A percentile compares a stretch with the other conserved stretches of the same genome.
Evolutionary conservation across 345 rosid genomes (phyloP).

Genomic region (Salix viminalis): DNA sequence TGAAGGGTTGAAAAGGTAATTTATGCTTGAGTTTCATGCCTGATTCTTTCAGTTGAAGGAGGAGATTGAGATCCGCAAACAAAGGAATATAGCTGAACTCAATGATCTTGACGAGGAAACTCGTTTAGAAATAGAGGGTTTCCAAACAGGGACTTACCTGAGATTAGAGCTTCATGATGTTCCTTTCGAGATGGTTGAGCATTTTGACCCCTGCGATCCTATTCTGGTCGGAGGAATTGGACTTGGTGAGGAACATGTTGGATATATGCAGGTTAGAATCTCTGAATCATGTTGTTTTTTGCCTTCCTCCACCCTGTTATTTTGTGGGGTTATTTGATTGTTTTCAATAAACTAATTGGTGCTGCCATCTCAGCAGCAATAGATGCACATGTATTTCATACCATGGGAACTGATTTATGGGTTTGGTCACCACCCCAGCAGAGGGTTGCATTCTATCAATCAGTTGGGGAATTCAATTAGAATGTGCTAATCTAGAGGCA

Average conservation of each 20-base stretch:
- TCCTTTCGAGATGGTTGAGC: conserved; percentile 89
- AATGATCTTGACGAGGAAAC: conserved; percentile 73
- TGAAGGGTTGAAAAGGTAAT: conserved; percentile 12
- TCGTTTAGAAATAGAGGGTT: conserved; percentile 82
- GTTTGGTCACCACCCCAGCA: background rate
- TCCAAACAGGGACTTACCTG: conserved; percentile 70
- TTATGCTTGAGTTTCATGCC: conserved; percentile 23
- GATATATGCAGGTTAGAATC: conserved; percentile 87
- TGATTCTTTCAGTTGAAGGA: conserved; percentile 65
- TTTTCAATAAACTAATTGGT: background rate
- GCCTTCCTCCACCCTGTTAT: background rate
- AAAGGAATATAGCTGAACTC: conserved; percentile 72
- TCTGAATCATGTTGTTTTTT: background rate
- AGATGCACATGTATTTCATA: background rate
- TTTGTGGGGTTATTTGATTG: background rate
- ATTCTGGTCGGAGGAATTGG: conserved; percentile 84
- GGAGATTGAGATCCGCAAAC: conserved; percentile 72
- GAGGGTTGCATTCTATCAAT: background rate
- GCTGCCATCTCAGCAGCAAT: background rate
- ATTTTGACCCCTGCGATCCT: conserved; percentile 90
- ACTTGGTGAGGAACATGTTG: conserved; percentile 79
- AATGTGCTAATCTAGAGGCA: background rate
- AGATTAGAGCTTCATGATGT: conserved; percentile 87
- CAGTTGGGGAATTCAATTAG: background rate
- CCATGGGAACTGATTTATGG: background rate